Conservation (phyloP, 768 basidiomycete species). For the Mrakia blollopis region DNA sequence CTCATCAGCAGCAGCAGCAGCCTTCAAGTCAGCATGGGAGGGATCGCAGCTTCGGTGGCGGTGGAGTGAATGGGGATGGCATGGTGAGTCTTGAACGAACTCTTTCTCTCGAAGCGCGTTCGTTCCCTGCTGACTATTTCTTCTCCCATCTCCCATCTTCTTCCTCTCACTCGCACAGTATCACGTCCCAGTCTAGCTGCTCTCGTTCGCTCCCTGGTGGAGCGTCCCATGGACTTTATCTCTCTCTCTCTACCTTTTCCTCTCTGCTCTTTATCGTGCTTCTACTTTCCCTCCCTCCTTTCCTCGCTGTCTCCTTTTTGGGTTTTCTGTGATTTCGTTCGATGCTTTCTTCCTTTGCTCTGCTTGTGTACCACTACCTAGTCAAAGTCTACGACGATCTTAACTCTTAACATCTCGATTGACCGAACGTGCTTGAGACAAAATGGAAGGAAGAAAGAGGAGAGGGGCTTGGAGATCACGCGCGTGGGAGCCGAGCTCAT, state of each 20-base stretch:
- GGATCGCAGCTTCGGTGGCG: constrained; percentile 3
- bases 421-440: too few species aligned
- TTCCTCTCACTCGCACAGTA: background rate
- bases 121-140: too few species aligned
- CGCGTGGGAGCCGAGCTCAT: too few species aligned
- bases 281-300: background rate
- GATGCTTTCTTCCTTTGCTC: background rate
- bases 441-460: too few species aligned
- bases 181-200: background rate
- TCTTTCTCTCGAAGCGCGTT: too few species aligned
- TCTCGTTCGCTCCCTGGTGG: too few species aligned
- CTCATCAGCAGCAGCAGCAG: background rate
- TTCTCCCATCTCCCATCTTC: background rate
- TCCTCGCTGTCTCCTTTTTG: background rate
- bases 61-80: constrained; percentile 9
- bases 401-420: too few species aligned
- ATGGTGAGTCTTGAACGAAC: background rate
- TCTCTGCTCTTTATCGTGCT: too few species aligned
- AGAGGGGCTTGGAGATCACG: too few species aligned
- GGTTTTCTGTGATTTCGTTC: background rate
- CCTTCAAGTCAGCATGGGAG: background rate
- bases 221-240: too few species aligned
- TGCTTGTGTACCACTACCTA: background rate
- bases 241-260: too few species aligned
- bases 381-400: background rate